Evolutionary conservation across 345 rosid genomes (phyloP), one percentile per base, ranked within the genome.

Genomic region (Eucalyptus sideroxylon): DNA sequence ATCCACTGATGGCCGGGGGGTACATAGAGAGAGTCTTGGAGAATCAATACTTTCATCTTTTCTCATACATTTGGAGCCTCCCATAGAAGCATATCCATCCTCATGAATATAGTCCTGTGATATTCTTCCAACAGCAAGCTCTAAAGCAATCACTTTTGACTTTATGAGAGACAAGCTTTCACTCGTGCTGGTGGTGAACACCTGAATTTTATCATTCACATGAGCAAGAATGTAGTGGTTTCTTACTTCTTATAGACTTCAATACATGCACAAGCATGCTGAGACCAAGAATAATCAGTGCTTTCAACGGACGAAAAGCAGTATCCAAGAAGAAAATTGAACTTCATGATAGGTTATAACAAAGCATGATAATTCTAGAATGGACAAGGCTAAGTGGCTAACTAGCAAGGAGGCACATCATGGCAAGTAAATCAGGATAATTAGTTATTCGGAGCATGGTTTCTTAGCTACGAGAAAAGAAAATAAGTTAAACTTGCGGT

Each of bases 61-160:
- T 95, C 93, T 95, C 93, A 88, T 83, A 86, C 91, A 55, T 90
- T 91, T 94, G 85, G 95, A 93, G 90, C 92, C 90, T 23, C 90
- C 91, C 50, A 90, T 90, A 91, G 94, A 93, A 65, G 96, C 86
- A 92, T 88, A 88, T 53, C 92, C 91, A 15, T 90, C 93, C 3
- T 93, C 91, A 55, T 90, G 91, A 91, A 92, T 87, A 87, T 93
- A 87, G 82, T 90, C 94, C 87, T 89, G 94, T 83, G 92, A 91
- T 69, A 96, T 94, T 88, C 93, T 89, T 89, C 94, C 97, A 81
- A 95, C 94, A 88, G 93, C 96, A 92, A 94, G 93, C 91, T 96
- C 99, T 91, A 97, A 92, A 93, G 93, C 93, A 65, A 92, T 91
- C 49, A 97, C 96, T 92, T 96, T 97, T n/a, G 97, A 95, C 91